A percentile compares a stretch with the other conserved stretches of the same genome.
Conservation (phyloP, 805 yeast species). For the Yamadazyma sp. region DNA sequence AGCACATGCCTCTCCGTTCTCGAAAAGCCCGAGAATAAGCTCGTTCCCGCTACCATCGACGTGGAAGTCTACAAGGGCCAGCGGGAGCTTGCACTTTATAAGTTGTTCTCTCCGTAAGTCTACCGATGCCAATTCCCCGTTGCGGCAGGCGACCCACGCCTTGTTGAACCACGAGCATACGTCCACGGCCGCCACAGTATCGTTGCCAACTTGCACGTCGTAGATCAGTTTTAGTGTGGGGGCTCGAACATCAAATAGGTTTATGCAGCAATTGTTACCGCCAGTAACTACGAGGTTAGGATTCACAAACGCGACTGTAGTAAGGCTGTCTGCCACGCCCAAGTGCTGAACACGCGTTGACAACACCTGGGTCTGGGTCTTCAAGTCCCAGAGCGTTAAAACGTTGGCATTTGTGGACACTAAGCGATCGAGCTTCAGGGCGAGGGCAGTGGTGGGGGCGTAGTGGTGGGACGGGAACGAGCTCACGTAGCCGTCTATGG, state of each 20-base stretch:
- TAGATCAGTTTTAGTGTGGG: not conserved
- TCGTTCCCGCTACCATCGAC: not conserved
- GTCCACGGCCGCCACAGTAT: slow-evolving; percentile 25
- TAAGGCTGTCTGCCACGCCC: slow-evolving; percentile 18
- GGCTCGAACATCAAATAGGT: slow-evolving; percentile 24
- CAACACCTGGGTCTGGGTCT: slow-evolving; percentile 6
- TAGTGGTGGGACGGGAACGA: slow-evolving; percentile 8
- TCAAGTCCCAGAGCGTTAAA: slow-evolving; percentile 23
- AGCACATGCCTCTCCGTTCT: slow-evolving; percentile 12
- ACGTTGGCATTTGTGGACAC: slow-evolving; percentile 15
- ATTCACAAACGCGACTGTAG: slow-evolving; percentile 22
- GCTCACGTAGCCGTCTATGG: slow-evolving; percentile 4
- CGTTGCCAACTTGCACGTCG: not conserved
- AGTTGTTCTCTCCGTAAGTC: slow-evolving; percentile 24
- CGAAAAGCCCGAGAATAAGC: slow-evolving; percentile 6
- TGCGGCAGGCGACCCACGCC: slow-evolving; percentile 22
- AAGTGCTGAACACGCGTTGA: slow-evolving; percentile 4
- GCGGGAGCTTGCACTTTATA: slow-evolving; percentile 11
- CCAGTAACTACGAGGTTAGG: slow-evolving; percentile 23
- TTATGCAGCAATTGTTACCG: slow-evolving; percentile 25
- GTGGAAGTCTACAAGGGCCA: slow-evolving; percentile 12
- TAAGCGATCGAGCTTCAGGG: not conserved
- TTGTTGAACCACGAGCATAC: slow-evolving; percentile 15
- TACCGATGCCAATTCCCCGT: slow-evolving; percentile 21
- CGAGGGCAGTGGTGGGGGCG: slow-evolving; percentile 6